phyloP scores from a whole-genome alignment of 2,329 filamentous ascomycete species.

The Neonectria faginata region DNA sequence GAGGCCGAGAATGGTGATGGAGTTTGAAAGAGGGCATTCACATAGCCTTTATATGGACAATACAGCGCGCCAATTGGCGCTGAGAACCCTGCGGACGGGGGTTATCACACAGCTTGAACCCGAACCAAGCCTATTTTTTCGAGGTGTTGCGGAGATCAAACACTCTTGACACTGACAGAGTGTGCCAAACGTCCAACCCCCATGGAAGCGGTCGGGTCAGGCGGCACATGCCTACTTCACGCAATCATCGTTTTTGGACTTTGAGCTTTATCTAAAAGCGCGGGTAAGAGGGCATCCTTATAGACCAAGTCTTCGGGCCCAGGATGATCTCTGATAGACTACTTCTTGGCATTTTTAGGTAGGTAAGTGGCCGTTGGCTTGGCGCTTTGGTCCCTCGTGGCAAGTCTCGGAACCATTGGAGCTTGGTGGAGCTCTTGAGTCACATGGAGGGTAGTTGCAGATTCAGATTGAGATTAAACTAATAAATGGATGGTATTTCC shows the following conservation, averaged over 20 bases:
- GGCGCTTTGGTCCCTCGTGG: slow-evolving; percentile 11
- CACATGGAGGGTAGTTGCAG: background rate
- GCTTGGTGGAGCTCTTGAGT: background rate
- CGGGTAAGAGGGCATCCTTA: slow-evolving; percentile 2
- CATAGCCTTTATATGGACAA: slow-evolving; percentile 11
- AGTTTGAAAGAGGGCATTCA: background rate
- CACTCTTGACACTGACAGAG: slow-evolving; percentile 22
- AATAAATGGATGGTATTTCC: background rate
- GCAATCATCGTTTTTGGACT: slow-evolving; percentile 1
- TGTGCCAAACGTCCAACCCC: background rate
- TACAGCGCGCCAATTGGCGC: background rate
- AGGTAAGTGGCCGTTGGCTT: slow-evolving; percentile 4
- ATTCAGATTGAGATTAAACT: background rate
- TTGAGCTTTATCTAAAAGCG: slow-evolving; percentile 1
- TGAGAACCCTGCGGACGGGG: background rate
- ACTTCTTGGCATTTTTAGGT: slow-evolving; percentile 12
- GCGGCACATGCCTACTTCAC: slow-evolving; percentile 1
- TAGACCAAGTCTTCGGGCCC: background rate
- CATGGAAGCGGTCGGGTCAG: background rate
- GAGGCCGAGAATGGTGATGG: background rate
- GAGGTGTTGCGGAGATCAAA: slow-evolving; percentile 23
- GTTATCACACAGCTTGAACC: slow-evolving; percentile 2
- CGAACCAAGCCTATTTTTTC: background rate
- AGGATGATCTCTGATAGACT: background rate
- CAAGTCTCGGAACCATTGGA: slow-evolving; percentile 10